Conservation (phyloP, 108 stramenopile genomes). For the Nitzschia palea region DNA sequence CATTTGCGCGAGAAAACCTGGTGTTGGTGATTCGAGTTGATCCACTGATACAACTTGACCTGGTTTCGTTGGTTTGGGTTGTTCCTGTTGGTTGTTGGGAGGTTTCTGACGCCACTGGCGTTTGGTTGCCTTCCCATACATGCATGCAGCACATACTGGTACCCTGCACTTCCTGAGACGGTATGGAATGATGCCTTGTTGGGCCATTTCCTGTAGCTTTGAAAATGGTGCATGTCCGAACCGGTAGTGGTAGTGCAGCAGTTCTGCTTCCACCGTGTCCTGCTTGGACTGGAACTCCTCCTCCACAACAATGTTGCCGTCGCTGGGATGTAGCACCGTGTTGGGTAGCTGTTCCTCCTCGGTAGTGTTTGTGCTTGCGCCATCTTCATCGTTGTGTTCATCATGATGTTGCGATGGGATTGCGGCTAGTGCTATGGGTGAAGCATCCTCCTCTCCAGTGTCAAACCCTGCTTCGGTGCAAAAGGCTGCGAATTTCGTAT, state of each 20-base stretch:
- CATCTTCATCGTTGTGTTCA: not conserved
- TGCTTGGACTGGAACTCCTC: not conserved
- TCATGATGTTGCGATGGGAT: not conserved
- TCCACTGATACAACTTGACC: conserved; percentile 46
- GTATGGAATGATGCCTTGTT: conserved; percentile 28
- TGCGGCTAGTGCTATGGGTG: not conserved
- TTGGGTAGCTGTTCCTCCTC: not conserved
- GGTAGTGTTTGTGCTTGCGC: not conserved
- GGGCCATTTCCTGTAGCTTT: conserved; percentile 34
- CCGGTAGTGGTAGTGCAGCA: conserved; percentile 25
- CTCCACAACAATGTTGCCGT: not conserved
- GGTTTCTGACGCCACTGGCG: conserved; percentile 15
- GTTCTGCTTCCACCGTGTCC: conserved; percentile 11
- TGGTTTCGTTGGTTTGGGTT: conserved; percentile 3
- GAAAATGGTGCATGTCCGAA: conserved; percentile 28
- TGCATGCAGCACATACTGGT: conserved; percentile 39
- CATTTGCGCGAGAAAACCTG: conserved; percentile 51
- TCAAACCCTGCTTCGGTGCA: not conserved
- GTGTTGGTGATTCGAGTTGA: conserved; percentile 40
- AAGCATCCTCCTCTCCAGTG: not conserved
- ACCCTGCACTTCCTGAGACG: conserved; percentile 27
- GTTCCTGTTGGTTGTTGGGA: not conserved
- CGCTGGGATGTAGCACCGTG: no score
- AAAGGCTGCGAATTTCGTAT: not conserved
- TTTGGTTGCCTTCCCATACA: conserved; percentile 4